phyloP scores from a whole-genome alignment of 2,329 filamentous ascomycete genomes.

The Monilinia aucupariae region DNA sequence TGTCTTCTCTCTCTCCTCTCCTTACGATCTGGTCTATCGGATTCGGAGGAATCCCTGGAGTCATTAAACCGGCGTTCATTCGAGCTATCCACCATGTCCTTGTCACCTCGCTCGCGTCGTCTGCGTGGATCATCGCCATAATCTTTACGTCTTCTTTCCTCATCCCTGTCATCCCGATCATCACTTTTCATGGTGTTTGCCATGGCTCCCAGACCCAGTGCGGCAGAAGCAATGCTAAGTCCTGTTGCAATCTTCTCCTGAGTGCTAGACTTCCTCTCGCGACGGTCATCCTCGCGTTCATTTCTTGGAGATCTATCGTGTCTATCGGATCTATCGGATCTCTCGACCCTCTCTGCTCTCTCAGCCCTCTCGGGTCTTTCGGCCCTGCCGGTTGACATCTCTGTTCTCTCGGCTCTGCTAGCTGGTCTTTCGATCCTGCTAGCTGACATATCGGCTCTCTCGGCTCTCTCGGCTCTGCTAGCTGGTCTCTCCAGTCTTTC shows the following conservation, averaged over 20 bases:
- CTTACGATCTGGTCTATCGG: constrained; percentile 21
- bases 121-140: constrained; percentile 32
- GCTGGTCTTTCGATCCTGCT: constrained; percentile 6
- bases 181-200: constrained; percentile 31
- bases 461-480: constrained; percentile 9
- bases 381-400: background rate
- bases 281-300: constrained; percentile 17
- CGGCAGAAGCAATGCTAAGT: constrained; percentile 34
- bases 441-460: background rate
- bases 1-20: constrained; percentile 27
- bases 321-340: constrained; percentile 22
- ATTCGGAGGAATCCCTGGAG: constrained; percentile 5
- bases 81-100: constrained; percentile 22
- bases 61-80: constrained; percentile 27
- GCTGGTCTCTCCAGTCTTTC: constrained; percentile 15
- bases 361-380: constrained; percentile 18
- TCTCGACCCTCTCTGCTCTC: constrained; percentile 17
- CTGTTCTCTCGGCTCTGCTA: constrained; percentile 10
- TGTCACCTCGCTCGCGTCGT: constrained; percentile 27
- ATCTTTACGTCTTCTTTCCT: constrained; percentile 26
- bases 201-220: constrained; percentile 32
- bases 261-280: constrained; percentile 23
- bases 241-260: constrained; percentile 33
- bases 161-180: constrained; percentile 30
- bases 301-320: constrained; percentile 15